Evolutionary conservation across 2,329 filamentous ascomycete species (phyloP), one percentile per base, ranked within the genome.

Genomic region (Clarireedia sp.): DNA sequence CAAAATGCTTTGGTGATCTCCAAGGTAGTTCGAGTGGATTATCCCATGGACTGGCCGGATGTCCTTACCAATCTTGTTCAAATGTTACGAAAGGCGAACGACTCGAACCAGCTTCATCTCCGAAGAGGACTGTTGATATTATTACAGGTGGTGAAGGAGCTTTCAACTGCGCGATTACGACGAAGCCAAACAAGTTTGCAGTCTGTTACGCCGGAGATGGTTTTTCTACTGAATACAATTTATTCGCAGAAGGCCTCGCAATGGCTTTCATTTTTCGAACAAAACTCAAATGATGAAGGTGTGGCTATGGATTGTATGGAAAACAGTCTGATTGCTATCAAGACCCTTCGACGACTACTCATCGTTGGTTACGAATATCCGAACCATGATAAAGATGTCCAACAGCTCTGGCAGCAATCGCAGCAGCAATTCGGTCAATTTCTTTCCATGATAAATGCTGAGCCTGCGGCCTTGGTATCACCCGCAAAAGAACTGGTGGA

Each of bases 1-100:
- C 91, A 96, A 67, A 96, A 95, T 74, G 89, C 92, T 14, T 75
- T 97, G 24, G 86, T 94, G 55, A 78, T 90, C 44, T 88, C 91
- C 16, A 97, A 96, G 72, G 85, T 97, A 56, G 80, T 94, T 57
- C 81, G 94, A 56, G 88, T 90, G 69, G 94, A 97, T 69, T 97
- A 89, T 69, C 92, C 92, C 1, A 75, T 81, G 50, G 87, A 95
- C 58, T 99, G 94, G 94, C 80, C 82, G 1, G 76, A 82, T 47
- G 79, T 80, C 19, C 70, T 87, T 43, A 71, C 77, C 16, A 75
- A 70, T n/a, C 70, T 92, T 8, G 80, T 89, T 48, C 73, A 78
- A 24, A 74, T 86, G 26, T 76, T 95, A 36, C 83, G 87, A 54
- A 71, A 73, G 10, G 78, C 80, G 16, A 74, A 72, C 58, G 73